phyloP scores from a whole-genome alignment of 2,329 filamentous ascomycete species.

The Claviceps capensis region DNA sequence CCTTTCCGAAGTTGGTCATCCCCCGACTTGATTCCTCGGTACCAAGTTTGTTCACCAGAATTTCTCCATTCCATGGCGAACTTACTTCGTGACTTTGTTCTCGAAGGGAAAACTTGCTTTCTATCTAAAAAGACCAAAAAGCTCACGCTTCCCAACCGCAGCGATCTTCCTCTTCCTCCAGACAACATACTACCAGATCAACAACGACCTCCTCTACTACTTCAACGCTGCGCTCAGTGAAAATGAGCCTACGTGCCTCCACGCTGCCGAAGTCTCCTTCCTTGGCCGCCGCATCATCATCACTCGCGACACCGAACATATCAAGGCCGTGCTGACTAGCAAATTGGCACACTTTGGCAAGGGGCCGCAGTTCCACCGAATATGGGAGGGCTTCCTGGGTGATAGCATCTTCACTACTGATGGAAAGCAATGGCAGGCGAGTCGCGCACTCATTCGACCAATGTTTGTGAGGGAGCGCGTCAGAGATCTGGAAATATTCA shows the following conservation, averaged over 20 bases:
- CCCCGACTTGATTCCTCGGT: too few species aligned
- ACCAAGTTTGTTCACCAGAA: background rate
- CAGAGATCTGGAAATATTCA: conserved; percentile 67
- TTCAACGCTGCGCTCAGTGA: background rate
- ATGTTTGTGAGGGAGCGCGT: conserved; percentile 80
- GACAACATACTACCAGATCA: conserved; percentile 3
- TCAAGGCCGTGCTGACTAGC: conserved; percentile 74
- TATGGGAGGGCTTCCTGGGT: conserved; percentile 65
- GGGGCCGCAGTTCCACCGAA: conserved; percentile 56
- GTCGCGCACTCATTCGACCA: conserved; percentile 64
- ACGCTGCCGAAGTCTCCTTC: conserved; percentile 36
- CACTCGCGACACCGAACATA: conserved; percentile 75
- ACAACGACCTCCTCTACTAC: conserved; percentile 1
- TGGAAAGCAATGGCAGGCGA: conserved; percentile 62
- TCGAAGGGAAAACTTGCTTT: too few species aligned
- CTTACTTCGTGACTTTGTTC: background rate
- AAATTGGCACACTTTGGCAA: conserved; percentile 80
- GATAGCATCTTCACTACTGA: conserved; percentile 70
- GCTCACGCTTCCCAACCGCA: background rate
- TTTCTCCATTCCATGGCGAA: background rate
- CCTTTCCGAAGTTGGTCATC: background rate
- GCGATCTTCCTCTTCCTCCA: conserved; percentile 4
- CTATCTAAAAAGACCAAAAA: background rate
- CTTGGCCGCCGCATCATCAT: conserved; percentile 48
- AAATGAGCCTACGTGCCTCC: background rate